Evolutionary conservation across 2,329 filamentous ascomycete species (phyloP).

Genomic region (Fragosphaeria purpurea): DNA sequence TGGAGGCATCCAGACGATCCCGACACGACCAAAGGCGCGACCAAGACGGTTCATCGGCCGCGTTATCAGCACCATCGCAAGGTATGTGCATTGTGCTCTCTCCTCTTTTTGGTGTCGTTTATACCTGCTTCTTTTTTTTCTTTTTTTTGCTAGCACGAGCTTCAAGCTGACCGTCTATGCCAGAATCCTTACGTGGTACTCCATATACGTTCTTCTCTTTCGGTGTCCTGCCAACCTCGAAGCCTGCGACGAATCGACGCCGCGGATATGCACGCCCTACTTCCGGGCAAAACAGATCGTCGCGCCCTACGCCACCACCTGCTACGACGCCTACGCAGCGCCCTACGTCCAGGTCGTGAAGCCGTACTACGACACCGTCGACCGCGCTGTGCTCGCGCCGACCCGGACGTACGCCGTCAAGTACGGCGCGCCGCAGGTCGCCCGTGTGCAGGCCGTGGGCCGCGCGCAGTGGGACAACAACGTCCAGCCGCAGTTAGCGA

Average conservation of each 20-base stretch:
- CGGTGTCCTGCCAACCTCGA: constrained; percentile 65
- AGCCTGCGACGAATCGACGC: constrained; percentile 58
- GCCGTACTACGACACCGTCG: constrained; percentile 60
- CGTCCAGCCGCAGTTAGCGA: constrained; percentile 63
- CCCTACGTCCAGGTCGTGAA: constrained; percentile 68
- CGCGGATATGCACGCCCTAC: constrained; percentile 77
- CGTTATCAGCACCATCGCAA: constrained; percentile 6
- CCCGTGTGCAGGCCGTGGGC: constrained; percentile 56
- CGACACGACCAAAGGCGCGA: not conserved
- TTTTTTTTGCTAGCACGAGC: not conserved
- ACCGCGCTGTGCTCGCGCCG: constrained; percentile 59
- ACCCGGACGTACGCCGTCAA: constrained; percentile 55
- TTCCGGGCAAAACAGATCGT: constrained; percentile 52
- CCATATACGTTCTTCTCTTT: constrained; percentile 69
- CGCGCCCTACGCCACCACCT: constrained; percentile 68
- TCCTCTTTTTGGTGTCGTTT: too few relatives aligned
- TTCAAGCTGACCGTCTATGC: not conserved
- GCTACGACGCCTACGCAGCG: constrained; percentile 75
- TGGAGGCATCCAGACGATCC: not conserved
- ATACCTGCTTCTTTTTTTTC: not conserved
- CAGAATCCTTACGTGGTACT: constrained; percentile 78
- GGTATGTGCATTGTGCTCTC: not conserved
- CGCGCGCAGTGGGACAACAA: constrained; percentile 68
- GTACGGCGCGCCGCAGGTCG: constrained; percentile 65
- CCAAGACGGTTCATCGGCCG: constrained; percentile 1